phyloP scores from a whole-genome alignment of 768 basidiomycete species.

The Kwoniella mangroviensis region DNA sequence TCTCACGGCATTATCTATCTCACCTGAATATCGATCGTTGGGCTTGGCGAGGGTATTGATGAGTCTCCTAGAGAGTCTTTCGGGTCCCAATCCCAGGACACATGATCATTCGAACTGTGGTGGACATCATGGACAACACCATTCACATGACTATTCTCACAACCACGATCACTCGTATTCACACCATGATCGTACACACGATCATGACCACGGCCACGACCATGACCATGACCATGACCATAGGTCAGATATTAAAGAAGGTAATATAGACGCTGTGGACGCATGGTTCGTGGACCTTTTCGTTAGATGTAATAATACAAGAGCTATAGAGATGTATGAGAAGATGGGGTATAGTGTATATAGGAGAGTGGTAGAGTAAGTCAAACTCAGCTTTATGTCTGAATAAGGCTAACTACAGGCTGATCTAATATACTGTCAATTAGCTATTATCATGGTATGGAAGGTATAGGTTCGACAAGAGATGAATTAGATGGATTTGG shows the following conservation, averaged over 20 bases:
- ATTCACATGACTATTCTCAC: slow-evolving; percentile 7
- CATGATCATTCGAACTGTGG: slow-evolving; percentile 11
- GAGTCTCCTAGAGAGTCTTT: slow-evolving; percentile 76
- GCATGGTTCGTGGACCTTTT: slow-evolving; percentile 95
- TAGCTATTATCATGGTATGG: slow-evolving; percentile 55
- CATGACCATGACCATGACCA: not conserved
- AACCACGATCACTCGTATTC: not conserved
- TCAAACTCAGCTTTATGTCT: no score
- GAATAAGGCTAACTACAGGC: not conserved
- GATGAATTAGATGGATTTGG: slow-evolving; percentile 54
- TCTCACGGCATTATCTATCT: slow-evolving; percentile 91
- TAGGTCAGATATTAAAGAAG: not conserved
- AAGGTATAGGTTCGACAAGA: slow-evolving; percentile 43
- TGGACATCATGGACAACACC: slow-evolving; percentile 8
- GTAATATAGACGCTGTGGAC: slow-evolving; percentile 37
- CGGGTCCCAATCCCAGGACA: not conserved
- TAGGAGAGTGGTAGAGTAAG: slow-evolving; percentile 82
- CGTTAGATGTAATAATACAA: slow-evolving; percentile 81
- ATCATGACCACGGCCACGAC: not conserved
- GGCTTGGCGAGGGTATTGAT: slow-evolving; percentile 87
- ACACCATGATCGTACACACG: not conserved
- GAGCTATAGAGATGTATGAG: slow-evolving; percentile 92
- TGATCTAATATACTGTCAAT: not conserved
- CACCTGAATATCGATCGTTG: slow-evolving; percentile 88
- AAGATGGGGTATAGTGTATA: slow-evolving; percentile 91